Base-by-base conservation (phyloP, 805 yeast genomes). In the Lipomyces starkeyi region DNA sequence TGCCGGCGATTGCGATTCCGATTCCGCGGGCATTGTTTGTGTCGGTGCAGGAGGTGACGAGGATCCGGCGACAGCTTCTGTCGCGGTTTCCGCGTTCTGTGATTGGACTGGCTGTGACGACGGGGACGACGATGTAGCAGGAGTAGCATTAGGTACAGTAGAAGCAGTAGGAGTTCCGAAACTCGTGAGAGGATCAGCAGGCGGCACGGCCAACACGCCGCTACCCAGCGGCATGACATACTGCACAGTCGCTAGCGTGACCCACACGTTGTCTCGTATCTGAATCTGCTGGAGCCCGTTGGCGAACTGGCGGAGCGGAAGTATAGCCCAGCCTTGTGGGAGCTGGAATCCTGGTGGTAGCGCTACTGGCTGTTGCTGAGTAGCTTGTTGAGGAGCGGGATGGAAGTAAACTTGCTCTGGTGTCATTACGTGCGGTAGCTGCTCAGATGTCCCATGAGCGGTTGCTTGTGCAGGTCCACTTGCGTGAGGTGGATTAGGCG, bases 231-330 rank as follows among this genome's bases (percentile, higher is more conserved):
- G 71, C 14, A 66, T 61, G 49, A 69, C 70, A 47, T 67, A 69
- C 55, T 69, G 72, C 58, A 69, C 62, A 3, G 72, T 63, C 29
- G 72, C 58, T 14, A 69, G 58, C 14, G 72, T 69, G 17, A 69
- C 37, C 72, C 72, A 69, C 17, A 69, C 72, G 34, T 69, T 69
- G 32, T 69, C 71, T 14, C 72, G 57, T 20, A 69, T 64, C 61
- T 69, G 72, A 34, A 69, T 34, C 32, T 69, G 72, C 34, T 69
- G 72, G 34, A 64, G 56, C 3, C 72, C 72, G 35, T 67, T 67
- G 2, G 71, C 54, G 22, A 63, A 59, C 35, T 69, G 71, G n/a
- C 72, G 63, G 63, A 82, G 57, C 32, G 73, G 73, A n/a, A 71
- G 66, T 20, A 71, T 40, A n/a, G 73, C 72, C 73, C 73, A 71